A percentile compares a stretch with the other conserved stretches of the same genome.
Conservation (phyloP, 345 rosid genomes). For the Salix brachista region DNA sequence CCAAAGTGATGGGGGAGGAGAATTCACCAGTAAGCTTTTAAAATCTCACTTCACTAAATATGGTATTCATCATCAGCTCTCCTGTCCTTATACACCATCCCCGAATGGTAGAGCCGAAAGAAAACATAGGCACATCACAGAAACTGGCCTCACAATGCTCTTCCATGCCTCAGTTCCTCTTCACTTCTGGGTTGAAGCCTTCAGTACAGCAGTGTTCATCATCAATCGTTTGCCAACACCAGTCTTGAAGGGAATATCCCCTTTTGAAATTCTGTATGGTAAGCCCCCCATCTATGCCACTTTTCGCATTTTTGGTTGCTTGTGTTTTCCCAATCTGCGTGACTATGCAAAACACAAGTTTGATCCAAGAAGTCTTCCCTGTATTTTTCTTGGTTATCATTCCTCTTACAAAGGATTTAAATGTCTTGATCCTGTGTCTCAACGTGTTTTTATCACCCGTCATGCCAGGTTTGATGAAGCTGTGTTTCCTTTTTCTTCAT, state of each 20-base stretch:
- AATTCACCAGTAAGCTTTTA: not conserved
- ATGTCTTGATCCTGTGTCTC: not conserved
- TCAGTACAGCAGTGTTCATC: not conserved
- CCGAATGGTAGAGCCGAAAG: not conserved
- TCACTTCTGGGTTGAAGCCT: not conserved
- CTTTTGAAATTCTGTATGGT: not conserved
- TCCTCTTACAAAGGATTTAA: not conserved
- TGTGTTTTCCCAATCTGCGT: not conserved
- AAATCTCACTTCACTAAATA: not conserved
- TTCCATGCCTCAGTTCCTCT: no score
- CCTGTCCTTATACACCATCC: not conserved
- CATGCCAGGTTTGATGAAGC: slow-evolving; percentile 13
- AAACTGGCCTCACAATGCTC: not conserved
- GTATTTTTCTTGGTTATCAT: not conserved
- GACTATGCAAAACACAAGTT: not conserved
- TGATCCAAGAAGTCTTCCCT: not conserved
- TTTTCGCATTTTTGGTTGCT: not conserved
- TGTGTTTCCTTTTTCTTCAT: not conserved
- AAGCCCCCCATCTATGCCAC: not conserved
- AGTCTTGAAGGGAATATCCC: not conserved
- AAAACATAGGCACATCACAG: not conserved
- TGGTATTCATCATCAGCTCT: slow-evolving; percentile 1
- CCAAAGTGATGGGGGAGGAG: not conserved
- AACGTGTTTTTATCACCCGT: not conserved
- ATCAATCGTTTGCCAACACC: not conserved